A percentile compares a stretch with the other conserved stretches of the same genome.
These are phyloP conservation scores for Vitis amurensis DNA, from an alignment of 164 flowering plant species.

Conservation along the genomic window DNA sequence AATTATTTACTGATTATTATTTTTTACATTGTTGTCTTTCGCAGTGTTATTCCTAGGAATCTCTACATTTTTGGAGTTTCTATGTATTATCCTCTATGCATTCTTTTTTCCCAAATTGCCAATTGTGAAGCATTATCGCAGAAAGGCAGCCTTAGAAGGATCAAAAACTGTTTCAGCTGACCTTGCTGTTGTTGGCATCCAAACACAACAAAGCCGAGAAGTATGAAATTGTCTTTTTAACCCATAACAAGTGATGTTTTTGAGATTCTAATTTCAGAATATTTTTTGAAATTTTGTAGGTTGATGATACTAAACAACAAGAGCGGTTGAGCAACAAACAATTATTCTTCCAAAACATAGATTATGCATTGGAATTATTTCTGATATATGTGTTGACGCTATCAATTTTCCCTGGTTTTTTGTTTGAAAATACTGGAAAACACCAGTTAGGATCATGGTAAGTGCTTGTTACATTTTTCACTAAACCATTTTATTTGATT, in stretches of 20 bases:
- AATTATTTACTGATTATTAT: neutral
- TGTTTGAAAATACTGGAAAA: slow-evolving; percentile 56
- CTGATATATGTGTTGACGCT: slow-evolving; percentile 57
- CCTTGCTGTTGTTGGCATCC: slow-evolving; percentile 62
- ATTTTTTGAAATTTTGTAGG: slow-evolving; percentile 19
- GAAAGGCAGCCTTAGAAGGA: slow-evolving; percentile 59
- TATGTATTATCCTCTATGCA: slow-evolving; percentile 47
- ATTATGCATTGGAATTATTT: slow-evolving; percentile 43
- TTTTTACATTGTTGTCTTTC: neutral
- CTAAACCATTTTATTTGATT: no score
- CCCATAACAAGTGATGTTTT: neutral
- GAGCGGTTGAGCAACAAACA: slow-evolving; percentile 47
- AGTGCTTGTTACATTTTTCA: neutral
- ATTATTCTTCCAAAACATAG: slow-evolving; percentile 42
- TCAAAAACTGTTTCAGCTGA: slow-evolving; percentile 57
- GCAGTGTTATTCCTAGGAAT: slow-evolving; percentile 56
- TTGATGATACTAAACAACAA: slow-evolving; percentile 13
- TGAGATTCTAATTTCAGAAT: neutral
- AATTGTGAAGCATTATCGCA: slow-evolving; percentile 52
- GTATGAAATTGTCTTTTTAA: slow-evolving; percentile 4
- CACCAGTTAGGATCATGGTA: slow-evolving; percentile 59
- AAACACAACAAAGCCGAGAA: slow-evolving; percentile 16
- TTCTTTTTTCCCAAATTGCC: slow-evolving; percentile 45
- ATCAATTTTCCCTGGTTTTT: slow-evolving; percentile 65
- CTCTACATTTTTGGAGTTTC: slow-evolving; percentile 39